Evolutionary conservation across 1,284 basidiomycete genomes (phyloP).

Genomic region (Neonothopanus nambi): DNA sequence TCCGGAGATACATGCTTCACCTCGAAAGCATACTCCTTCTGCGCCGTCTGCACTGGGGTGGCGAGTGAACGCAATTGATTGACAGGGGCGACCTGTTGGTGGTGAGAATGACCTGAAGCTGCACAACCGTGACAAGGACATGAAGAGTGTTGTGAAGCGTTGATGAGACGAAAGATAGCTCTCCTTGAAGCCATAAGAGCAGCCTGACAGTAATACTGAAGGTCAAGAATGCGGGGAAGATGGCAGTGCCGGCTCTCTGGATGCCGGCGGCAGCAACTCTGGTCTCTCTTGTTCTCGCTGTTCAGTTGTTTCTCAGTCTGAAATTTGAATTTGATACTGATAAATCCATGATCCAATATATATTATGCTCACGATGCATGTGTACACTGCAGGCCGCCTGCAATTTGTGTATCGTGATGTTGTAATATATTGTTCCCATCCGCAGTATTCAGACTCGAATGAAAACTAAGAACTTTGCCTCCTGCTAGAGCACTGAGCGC

Average conservation of each 20-base stretch:
- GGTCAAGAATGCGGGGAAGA: not conserved
- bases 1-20: constrained; percentile 38
- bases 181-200: constrained; percentile 55
- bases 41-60: constrained; percentile 76
- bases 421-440: too few relatives aligned
- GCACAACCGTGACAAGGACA: constrained; percentile 79
- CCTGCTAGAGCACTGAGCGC: too few relatives aligned
- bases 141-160: constrained; percentile 66
- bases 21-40: constrained; percentile 97
- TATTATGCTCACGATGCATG: too few relatives aligned
- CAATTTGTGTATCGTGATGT: too few relatives aligned
- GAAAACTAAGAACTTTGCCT: too few relatives aligned
- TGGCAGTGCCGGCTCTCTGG: not conserved
- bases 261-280: not conserved
- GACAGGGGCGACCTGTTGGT: constrained; percentile 46
- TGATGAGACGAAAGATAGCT: constrained; percentile 69
- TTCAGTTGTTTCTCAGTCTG: too few relatives aligned
- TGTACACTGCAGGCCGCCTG: too few relatives aligned
- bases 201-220: too few relatives aligned
- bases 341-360: too few relatives aligned
- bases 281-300: too few relatives aligned
- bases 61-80: constrained; percentile 75
- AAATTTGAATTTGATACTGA: too few relatives aligned
- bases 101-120: constrained; percentile 37
- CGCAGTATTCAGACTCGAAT: not conserved